Evolutionary conservation across 1,284 basidiomycete genomes (phyloP), one percentile per base, ranked within the genome.

Genomic region (Sporisorium graminicola): DNA sequence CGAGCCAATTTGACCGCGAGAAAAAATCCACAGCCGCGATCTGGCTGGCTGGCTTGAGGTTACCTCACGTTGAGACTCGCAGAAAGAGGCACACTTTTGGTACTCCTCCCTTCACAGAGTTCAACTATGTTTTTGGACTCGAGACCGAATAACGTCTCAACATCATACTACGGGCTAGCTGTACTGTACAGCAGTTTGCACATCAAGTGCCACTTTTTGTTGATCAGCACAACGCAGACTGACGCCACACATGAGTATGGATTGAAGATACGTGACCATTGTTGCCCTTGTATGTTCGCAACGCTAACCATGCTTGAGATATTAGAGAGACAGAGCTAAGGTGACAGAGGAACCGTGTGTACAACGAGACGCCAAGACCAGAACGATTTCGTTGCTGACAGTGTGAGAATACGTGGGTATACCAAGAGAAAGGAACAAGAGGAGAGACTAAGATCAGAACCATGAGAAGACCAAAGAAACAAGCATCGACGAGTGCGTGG

Each of bases 231-330:
- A 8, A 6, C 14, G 7, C 35, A 35, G 35, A 35, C 35, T 9
- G 35, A 35, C 35, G 13, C 35, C 35, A 14, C 29, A 31, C n/a
- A 31, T 10, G 49, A n/a, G n/a, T n/a, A n/a, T n/a, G n/a, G n/a
- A 14, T 16, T 12, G 12, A 31, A n/a, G 33, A 29, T 20, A 20
- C 33, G 49, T 58, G 50, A 58, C 64, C 59, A 33, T 16, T 16
- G 58, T 57, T 67, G 51, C 64, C 57, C 57, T 37, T 65, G 14
- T 55, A 58, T 27, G 20, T 33, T 33, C 40, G 47, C 54, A 51
- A 47, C 20, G 18, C 9, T 16, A 13, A 40, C 43, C 40, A 44
- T 16, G 52, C 13, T 53, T 1, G 22, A 18, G 35, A 51, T 33
- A 29, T 31, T 18, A 33, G 35, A 27, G n/a, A n/a, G n/a, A n/a